Evolutionary conservation across 495 filamentous ascomycete genomes (phyloP), one percentile per base, ranked within the genome.

Genomic region (Podospora australis): DNA sequence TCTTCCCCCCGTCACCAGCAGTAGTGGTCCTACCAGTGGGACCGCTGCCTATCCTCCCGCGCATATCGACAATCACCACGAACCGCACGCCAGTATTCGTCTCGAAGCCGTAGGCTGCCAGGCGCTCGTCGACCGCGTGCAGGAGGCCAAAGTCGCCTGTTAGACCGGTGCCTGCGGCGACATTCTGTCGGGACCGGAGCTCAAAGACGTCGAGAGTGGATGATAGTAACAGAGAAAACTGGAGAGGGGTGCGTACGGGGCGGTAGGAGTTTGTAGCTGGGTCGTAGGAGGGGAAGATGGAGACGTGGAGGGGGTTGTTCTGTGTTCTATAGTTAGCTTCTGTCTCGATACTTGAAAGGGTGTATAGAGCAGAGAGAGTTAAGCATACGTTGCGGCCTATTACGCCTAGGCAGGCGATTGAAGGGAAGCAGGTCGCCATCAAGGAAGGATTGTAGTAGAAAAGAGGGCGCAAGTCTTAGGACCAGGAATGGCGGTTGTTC

Each of bases 51-150:
- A 62, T 32, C 17, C 74, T 67, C 1, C 90, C 90, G 41, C 84
- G 76, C 72, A 94, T 82, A 63, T 97, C 92, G 11, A 97, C 84
- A 1, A 96, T 80, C 30, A 88, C 80, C 23, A 96, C 80, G 54
- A 98, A 79, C 64, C 87, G 90, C 23, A 91, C 80, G 5, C 90
- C 91, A 5, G 94, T 97, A 64, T 95, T 96, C n/a, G 92, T 97
- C 59, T 96, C 74, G 81, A 87, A 97, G 50, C 92, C 92, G 71
- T 96, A 98, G 47, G 84, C 80, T 14, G 89, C 88, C 17, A 97
- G 71, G 9, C 88, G 79, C 65, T 98, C 94, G 68, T 97, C 94
- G 34, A 98, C 73, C 14, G 87, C 87, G 64, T 96, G 90, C 26
- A 98, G 74, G 0, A 97, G 77, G 6, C 94, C 94, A 48, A 90